phyloP scores from a whole-genome alignment of 2,329 filamentous ascomycete genomes.

The Aspergillus costaricaensis region DNA sequence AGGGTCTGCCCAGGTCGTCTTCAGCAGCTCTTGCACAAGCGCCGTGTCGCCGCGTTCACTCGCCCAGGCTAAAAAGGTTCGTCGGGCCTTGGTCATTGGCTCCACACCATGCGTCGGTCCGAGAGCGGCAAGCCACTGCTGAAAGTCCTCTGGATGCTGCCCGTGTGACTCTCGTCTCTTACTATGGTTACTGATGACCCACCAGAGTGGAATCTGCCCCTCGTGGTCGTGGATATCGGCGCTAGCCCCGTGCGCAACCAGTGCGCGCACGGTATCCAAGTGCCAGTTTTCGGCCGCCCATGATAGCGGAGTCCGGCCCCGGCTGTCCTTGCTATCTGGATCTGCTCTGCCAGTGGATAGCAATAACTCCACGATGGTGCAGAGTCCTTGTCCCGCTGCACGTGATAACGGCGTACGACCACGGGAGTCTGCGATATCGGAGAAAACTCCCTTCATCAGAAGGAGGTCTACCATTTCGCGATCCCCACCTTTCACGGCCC shows the following conservation, averaged over 20 bases:
- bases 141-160: conserved; percentile 1
- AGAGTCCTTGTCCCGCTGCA: conserved; percentile 11
- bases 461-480: conserved; percentile 12
- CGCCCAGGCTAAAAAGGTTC: conserved; percentile 21
- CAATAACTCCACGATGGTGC: conserved; percentile 5
- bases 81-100: conserved; percentile 18
- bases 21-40: conserved; percentile 12
- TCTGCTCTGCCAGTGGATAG: conserved; percentile 8
- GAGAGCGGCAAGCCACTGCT: conserved; percentile 10
- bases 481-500: conserved; percentile 15
- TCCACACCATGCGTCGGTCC: conserved; percentile 12
- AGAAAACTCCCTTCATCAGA: conserved; percentile 7
- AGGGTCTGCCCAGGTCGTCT: conserved; percentile 18
- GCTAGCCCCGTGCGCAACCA: conserved; percentile 10
- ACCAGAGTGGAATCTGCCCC: conserved; percentile 19
- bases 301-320: conserved; percentile 13
- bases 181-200: conserved; percentile 14
- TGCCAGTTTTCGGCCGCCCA: conserved; percentile 18
- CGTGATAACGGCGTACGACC: conserved; percentile 17
- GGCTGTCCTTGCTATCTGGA: conserved; percentile 11
- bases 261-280: conserved; percentile 2
- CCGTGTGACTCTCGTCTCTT: neutral
- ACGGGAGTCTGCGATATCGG: conserved; percentile 9
- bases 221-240: conserved; percentile 18
- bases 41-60: conserved; percentile 15